Evolutionary conservation across 2,329 filamentous ascomycete species (phyloP).

Genomic region (Aureobasidium sp.): DNA sequence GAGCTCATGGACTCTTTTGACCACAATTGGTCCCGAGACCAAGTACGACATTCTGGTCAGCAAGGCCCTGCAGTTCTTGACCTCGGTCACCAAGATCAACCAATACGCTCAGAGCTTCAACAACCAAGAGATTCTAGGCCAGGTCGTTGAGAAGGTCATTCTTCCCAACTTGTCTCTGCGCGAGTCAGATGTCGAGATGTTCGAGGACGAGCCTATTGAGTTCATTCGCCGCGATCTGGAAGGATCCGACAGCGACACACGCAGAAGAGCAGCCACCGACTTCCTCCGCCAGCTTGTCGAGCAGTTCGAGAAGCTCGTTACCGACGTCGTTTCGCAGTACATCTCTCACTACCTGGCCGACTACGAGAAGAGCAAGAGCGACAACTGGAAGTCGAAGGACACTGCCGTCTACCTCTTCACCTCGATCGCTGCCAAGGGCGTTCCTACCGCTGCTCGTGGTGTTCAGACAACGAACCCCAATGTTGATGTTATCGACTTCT

Average conservation of each 20-base stretch:
- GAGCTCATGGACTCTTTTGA: slow-evolving; percentile 85
- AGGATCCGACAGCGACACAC: slow-evolving; percentile 90
- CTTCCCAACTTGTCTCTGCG: slow-evolving; percentile 85
- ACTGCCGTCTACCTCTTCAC: slow-evolving; percentile 96
- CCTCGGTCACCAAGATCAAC: slow-evolving; percentile 69
- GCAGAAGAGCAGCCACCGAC: slow-evolving; percentile 85
- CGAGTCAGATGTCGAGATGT: slow-evolving; percentile 89
- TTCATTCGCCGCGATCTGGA: slow-evolving; percentile 94
- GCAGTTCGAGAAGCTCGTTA: slow-evolving; percentile 79
- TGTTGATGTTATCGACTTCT: slow-evolving; percentile 85
- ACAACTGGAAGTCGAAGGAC: slow-evolving; percentile 95
- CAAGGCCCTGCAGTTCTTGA: slow-evolving; percentile 89
- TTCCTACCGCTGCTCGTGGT: slow-evolving; percentile 77
- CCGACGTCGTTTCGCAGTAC: slow-evolving; percentile 77
- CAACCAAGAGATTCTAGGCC: slow-evolving; percentile 64
- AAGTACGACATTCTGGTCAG: slow-evolving; percentile 94
- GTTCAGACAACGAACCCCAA: slow-evolving; percentile 73
- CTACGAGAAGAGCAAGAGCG: slow-evolving; percentile 56
- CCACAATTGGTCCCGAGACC: slow-evolving; percentile 73
- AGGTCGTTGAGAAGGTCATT: slow-evolving; percentile 93
- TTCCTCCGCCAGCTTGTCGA: slow-evolving; percentile 85
- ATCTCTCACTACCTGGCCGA: slow-evolving; percentile 72
- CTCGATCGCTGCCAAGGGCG: slow-evolving; percentile 85
- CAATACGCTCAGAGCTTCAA: slow-evolving; percentile 82
- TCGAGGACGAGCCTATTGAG: slow-evolving; percentile 98